Evolutionary conservation across 2,329 filamentous ascomycete species (phyloP).

Genomic region (Fusarium concolor): DNA sequence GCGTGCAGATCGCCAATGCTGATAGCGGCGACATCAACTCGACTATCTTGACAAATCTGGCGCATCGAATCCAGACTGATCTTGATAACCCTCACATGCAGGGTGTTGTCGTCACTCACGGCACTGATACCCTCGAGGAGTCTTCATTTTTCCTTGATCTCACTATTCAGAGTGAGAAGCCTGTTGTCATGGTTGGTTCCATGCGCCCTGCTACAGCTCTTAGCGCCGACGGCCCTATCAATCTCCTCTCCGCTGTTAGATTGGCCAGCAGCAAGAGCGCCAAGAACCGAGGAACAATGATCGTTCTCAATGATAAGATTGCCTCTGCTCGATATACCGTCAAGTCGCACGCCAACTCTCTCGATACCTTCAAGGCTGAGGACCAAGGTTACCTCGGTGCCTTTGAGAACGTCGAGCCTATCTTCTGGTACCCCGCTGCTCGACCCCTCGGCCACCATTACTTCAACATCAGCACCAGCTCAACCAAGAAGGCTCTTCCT

Average conservation of each 20-base stretch:
- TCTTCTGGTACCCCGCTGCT: slow-evolving; percentile 68
- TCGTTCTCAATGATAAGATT: slow-evolving; percentile 72
- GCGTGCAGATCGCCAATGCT: slow-evolving; percentile 63
- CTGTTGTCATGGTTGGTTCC: slow-evolving; percentile 68
- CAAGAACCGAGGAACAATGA: slow-evolving; percentile 64
- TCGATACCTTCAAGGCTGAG: slow-evolving; percentile 69
- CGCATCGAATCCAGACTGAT: slow-evolving; percentile 59
- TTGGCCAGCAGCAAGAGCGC: slow-evolving; percentile 61
- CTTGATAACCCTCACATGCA: slow-evolving; percentile 54
- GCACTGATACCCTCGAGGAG: slow-evolving; percentile 73
- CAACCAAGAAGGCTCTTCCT: slow-evolving; percentile 55
- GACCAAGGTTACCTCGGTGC: slow-evolving; percentile 69
- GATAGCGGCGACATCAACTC: slow-evolving; percentile 60
- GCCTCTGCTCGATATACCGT: slow-evolving; percentile 65
- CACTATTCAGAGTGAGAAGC: slow-evolving; percentile 66
- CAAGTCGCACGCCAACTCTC: slow-evolving; percentile 70
- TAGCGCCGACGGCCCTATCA: slow-evolving; percentile 71
- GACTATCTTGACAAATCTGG: slow-evolving; percentile 60
- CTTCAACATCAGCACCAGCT: slow-evolving; percentile 52
- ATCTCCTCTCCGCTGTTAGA: slow-evolving; percentile 69
- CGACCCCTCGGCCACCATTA: slow-evolving; percentile 58
- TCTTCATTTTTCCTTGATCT: slow-evolving; percentile 71
- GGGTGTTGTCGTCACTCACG: slow-evolving; percentile 72
- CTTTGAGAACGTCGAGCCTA: slow-evolving; percentile 67
- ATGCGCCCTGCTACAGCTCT: slow-evolving; percentile 72